These are phyloP conservation scores for Chenopodium quinoa DNA, from an alignment of 148 eudicot genomes.

Conservation along the genomic window DNA sequence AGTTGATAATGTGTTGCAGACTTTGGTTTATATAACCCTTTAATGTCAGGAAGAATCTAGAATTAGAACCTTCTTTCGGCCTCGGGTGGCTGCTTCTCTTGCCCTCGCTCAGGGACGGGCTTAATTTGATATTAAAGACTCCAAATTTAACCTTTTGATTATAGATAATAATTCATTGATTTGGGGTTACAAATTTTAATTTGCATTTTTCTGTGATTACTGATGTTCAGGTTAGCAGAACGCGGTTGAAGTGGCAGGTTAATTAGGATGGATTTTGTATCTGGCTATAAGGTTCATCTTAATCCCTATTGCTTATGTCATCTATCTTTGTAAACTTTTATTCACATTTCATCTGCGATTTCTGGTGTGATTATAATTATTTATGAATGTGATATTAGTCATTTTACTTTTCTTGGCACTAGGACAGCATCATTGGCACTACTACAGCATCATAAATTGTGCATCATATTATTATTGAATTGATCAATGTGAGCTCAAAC, in stretches of 20 bases:
- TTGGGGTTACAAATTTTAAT: not conserved
- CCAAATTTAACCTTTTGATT: not conserved
- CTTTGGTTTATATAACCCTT: too few species aligned
- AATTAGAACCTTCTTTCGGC: too few species aligned
- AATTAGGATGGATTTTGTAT: constrained; percentile 47
- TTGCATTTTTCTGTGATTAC: not conserved
- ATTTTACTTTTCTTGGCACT: not conserved
- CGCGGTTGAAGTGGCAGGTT: constrained; percentile 20
- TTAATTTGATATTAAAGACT: not conserved
- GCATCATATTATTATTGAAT: not conserved
- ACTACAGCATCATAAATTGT: not conserved
- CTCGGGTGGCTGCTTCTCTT: too few species aligned
- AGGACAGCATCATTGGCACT: not conserved
- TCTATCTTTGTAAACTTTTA: not conserved
- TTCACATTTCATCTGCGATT: not conserved
- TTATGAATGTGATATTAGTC: constrained; percentile 7
- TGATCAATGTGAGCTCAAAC: not conserved
- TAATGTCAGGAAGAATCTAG: too few species aligned
- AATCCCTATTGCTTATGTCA: not conserved
- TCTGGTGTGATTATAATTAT: not conserved
- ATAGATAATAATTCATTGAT: not conserved
- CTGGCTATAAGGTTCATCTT: constrained; percentile 42
- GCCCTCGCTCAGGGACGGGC: too few species aligned
- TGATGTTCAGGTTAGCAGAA: constrained; percentile 23
- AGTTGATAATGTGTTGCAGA: too few species aligned